Evolutionary conservation across 306 rosid species (phyloP), one percentile per base, ranked within the genome.

Genomic region (Quercus engelmannii): DNA sequence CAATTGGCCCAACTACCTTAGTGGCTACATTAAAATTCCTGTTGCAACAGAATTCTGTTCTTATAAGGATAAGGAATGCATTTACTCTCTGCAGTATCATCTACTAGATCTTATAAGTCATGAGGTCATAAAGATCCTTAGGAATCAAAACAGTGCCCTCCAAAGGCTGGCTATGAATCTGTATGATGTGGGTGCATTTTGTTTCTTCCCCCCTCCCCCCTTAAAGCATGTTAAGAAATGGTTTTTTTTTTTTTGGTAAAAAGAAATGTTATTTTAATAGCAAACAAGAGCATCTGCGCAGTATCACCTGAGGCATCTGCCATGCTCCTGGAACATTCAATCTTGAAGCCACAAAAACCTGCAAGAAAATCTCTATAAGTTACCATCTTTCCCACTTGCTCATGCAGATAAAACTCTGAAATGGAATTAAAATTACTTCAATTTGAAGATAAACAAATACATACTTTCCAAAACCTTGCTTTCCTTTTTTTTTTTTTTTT

Each of bases 281-380:
- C 6, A 70, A 18, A 74, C 38, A 73, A 46, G 79, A 65, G 46
- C 65, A 73, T 72, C 71, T 67, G 73, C 2, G 62, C 67, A 77
- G 79, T 30, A 55, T 86, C 85, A 92, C 99, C 99, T 92, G 99
- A 86, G 99, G 99, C 99, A 95, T 95, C 90, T 95, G 99, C 99
- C 99, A 95, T 84, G 98, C 99, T 87, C 99, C 99, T 5, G 99
- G 99, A 85, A 95, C 98, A 86, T 95, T 95, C 88, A 95, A 85
- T 78, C 92, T 91, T 54, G 99, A 95, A 49, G 93, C 99, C 73
- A 95, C 99, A 55, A 95, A 95, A 76, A 95, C 76, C 99, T 95
- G 88, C 72, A 76, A 61, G 38, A 46, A 80, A 81, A 74, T 71
- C 73, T 75, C 73, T 20, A 5, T 30, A 55, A 76, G 74, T 75